A percentile compares a stretch with the other conserved stretches of the same genome.
Evolutionary conservation across 148 eudicot genomes (phyloP).

Genomic region (Camellia granthamiana): DNA sequence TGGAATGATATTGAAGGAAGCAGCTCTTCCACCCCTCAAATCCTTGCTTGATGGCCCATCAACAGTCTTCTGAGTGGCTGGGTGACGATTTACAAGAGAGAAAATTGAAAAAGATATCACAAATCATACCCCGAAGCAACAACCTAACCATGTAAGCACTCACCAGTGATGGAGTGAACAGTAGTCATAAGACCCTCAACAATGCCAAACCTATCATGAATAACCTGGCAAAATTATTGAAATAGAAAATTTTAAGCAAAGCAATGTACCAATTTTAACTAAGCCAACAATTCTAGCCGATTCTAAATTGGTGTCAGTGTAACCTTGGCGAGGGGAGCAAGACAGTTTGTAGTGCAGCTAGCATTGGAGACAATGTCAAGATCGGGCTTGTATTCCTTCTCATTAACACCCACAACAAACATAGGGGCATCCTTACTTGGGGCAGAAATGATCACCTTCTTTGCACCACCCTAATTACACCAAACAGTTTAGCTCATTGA

Average conservation of each 20-base stretch:
- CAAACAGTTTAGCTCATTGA: neutral
- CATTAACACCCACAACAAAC: constrained; percentile 83
- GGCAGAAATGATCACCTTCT: constrained; percentile 70
- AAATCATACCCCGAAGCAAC: neutral
- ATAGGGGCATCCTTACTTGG: constrained; percentile 75
- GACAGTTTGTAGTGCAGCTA: constrained; percentile 81
- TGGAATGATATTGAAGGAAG: constrained; percentile 74
- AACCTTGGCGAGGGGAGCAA: constrained; percentile 85
- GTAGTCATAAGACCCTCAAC: constrained; percentile 85
- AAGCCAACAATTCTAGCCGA: neutral
- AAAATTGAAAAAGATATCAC: neutral
- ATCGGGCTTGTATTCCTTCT: constrained; percentile 58
- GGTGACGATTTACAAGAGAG: neutral
- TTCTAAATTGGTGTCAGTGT: neutral
- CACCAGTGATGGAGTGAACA: constrained; percentile 69
- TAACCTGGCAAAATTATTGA: constrained; percentile 28
- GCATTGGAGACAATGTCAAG: constrained; percentile 67
- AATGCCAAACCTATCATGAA: constrained; percentile 63
- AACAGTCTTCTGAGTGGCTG: constrained; percentile 71
- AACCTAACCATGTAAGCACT: neutral
- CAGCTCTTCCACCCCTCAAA: constrained; percentile 84
- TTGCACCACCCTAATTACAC: constrained; percentile 58
- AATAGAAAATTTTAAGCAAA: neutral
- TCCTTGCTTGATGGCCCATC: constrained; percentile 74
- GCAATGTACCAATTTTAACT: neutral